Evolutionary conservation across 768 basidiomycete species (phyloP).

Genomic region (Boletus huronensis): DNA sequence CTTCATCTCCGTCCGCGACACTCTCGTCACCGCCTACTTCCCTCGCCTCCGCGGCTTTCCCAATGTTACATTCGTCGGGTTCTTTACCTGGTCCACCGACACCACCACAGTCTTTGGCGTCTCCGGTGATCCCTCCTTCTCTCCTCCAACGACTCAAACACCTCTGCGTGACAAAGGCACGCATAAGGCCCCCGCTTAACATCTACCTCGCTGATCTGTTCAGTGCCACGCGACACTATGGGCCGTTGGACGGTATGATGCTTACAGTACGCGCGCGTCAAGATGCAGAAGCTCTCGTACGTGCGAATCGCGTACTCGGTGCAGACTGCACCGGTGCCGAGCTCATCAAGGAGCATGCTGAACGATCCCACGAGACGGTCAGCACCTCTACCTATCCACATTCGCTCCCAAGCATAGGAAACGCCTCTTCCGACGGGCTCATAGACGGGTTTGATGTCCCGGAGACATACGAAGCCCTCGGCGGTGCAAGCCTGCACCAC

Average conservation of each 20-base stretch:
- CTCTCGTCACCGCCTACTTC: constrained; percentile 28
- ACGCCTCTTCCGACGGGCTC: constrained; percentile 22
- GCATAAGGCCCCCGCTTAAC: constrained; percentile 48
- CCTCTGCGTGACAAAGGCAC: constrained; percentile 34
- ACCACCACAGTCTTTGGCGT: constrained; percentile 10
- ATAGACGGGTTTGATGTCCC: constrained; percentile 16
- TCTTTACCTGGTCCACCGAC: constrained; percentile 26
- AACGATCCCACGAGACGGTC: constrained; percentile 19
- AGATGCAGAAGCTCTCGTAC: constrained; percentile 65
- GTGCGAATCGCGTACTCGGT: constrained; percentile 65
- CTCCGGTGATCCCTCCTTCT: constrained; percentile 31
- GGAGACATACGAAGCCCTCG: constrained; percentile 6
- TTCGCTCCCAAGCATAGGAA: constrained; percentile 17
- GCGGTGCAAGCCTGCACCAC: constrained; percentile 3
- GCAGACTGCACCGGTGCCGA: constrained; percentile 59
- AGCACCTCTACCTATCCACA: constrained; percentile 16
- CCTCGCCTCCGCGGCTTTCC: constrained; percentile 28
- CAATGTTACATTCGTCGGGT: constrained; percentile 12
- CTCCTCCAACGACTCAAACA: constrained; percentile 29
- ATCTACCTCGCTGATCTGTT: constrained; percentile 75
- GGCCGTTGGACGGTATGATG: constrained; percentile 63
- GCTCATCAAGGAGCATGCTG: constrained; percentile 38
- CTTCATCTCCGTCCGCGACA: constrained; percentile 28
- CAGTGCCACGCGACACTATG: constrained; percentile 68
- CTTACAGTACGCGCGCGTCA: constrained; percentile 57